phyloP scores from a whole-genome alignment of 2,329 filamentous ascomycete species.

The Scortechinia acanthostroma region DNA sequence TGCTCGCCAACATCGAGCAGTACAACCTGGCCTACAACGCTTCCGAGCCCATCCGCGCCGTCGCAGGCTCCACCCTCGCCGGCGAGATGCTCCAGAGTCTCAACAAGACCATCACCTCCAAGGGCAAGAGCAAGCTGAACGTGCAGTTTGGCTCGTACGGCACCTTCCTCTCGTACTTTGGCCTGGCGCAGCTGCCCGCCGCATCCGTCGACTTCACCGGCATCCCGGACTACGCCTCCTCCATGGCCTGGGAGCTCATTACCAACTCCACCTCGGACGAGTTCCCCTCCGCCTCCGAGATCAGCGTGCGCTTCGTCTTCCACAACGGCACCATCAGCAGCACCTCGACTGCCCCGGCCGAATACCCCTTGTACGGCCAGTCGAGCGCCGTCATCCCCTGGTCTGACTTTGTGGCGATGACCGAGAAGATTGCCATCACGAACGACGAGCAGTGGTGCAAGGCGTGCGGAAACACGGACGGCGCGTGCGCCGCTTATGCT shows the following conservation, averaged over 20 bases:
- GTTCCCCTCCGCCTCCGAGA: constrained; percentile 40
- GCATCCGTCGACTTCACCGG: constrained; percentile 61
- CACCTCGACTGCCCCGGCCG: constrained; percentile 35
- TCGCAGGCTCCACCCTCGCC: constrained; percentile 48
- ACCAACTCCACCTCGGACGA: constrained; percentile 38
- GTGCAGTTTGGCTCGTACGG: constrained; percentile 56
- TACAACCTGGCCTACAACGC: constrained; percentile 77
- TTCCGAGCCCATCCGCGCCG: constrained; percentile 56
- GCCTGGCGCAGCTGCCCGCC: constrained; percentile 40
- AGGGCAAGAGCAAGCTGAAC: constrained; percentile 29
- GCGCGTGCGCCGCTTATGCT: constrained; percentile 40
- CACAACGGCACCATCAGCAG: constrained; percentile 44
- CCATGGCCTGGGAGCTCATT: constrained; percentile 72
- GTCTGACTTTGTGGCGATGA: constrained; percentile 56
- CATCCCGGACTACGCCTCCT: constrained; percentile 76
- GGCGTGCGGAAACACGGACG: constrained; percentile 67
- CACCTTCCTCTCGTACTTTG: constrained; percentile 57
- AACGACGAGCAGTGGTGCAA: constrained; percentile 65
- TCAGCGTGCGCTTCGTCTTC: constrained; percentile 55
- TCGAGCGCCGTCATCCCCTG: constrained; percentile 50
- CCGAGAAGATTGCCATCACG: constrained; percentile 62
- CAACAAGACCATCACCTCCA: constrained; percentile 36
- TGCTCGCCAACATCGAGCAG: constrained; percentile 74
- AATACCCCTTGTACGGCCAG: constrained; percentile 55
- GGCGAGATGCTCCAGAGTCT: constrained; percentile 44